Base-by-base conservation (phyloP, 2,329 filamentous ascomycete species). In the Leptosphaerulina australis region DNA sequence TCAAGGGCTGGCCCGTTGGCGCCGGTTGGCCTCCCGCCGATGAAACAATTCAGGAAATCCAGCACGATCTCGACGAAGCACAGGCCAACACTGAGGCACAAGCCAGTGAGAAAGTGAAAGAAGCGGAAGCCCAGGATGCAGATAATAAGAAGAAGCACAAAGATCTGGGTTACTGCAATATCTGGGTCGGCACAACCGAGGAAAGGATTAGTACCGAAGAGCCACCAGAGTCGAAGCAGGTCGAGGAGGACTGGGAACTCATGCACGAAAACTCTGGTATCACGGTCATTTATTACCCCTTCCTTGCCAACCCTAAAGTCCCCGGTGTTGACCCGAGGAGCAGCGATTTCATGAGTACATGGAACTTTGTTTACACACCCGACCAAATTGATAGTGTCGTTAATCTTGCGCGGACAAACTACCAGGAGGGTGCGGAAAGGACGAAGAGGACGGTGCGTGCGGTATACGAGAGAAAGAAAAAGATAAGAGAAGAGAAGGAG, bases 341-440 rank as follows among this genome's bases (percentile, higher is more conserved):
- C 2, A 88, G 84, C 44, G 91, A 96, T 53, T 97, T 91, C 73
- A 85, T 97, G 78, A 90, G 86, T 60, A 99, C 94, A 0, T 99
- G 94, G 94, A 99, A 99, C 69, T 97, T 97, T 69, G 86, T 97
- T 22, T 99, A 97, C 72, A 95, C 89, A 2, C 87, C 91, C 0
- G 87, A 94, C 49, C 88, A 99, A 71, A 86, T 99, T 43, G 92
- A 97, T 62, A 83, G 84, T 20, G 91, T 96, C 0, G 88, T 96
- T 2, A 80, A 82, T 4, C 81, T 99, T 21, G 92, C 94, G 1
- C 81, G 85, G 46, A 90, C 90, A 9, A 99, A 99, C 72, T 99
- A 91, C 61, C 80, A 83, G 5, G 90, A 96, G 69, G 91, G 93
- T 0, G 83, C 83, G 39, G 88, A 90, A 48, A 85, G 89, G 72